Evolutionary conservation across 805 yeast genomes (phyloP), one percentile per base, ranked within the genome.

Genomic region (Dipodascus geniculatus): DNA sequence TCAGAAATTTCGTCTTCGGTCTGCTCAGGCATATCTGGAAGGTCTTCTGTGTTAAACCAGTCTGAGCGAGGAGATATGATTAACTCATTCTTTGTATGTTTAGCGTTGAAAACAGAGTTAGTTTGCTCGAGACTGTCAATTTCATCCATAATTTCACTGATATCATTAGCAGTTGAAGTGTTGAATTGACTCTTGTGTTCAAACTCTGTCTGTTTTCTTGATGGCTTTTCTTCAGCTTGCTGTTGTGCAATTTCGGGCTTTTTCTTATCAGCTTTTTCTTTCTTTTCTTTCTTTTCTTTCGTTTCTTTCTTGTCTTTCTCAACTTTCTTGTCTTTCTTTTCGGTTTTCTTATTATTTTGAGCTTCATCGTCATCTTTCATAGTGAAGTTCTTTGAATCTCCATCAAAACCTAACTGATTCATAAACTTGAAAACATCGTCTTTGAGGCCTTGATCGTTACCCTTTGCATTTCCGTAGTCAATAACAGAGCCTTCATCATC

Each of bases 1-100:
- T 72, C 58, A 2, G 65, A 60, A 16, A 67, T 59, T 48, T 63
- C 63, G 8, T 63, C 58, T 1, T 59, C 48, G 3, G 55, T 57
- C 1, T 23, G 51, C 2, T 62, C 55, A 9, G 66, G 55, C 14
- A 38, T 6, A 3, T 38, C 44, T 2, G 52, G 49, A 44, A 72
- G 75, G 22, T 74, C 60, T 20, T 80, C 76, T n/a, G 77, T 68
- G 55, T 82, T 78, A 66, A 80, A 87, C 96, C 97, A 90, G 58
- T 84, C 87, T 22, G 78, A 71, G 58, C 83, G 78, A 35, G 82
- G 77, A 47, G 84, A 81, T 42, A 89, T 69, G 0, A 74, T 54
- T 35, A 86, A 71, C 33, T 52, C 48, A 2, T 53, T 56, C 14
- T 51, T 54, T 22, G 53, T 50, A 14, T 55, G 55, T 33, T 33